Evolutionary conservation across 805 yeast species (phyloP), one percentile per base, ranked within the genome.

Genomic region (Dipodascopsis uninucleata): DNA sequence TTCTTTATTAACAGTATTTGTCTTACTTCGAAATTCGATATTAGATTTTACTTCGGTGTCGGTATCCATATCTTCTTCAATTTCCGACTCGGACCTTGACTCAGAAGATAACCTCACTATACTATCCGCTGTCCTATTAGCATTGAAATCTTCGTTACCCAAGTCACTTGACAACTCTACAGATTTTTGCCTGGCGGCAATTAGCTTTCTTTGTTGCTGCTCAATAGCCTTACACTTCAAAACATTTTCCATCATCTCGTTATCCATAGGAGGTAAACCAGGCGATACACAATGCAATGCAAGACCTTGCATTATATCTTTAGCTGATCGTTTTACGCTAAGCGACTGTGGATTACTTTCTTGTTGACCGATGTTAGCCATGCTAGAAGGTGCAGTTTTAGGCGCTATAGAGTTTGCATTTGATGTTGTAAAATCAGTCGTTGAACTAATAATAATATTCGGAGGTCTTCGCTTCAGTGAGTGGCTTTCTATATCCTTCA

Each of bases 251-350:
- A 47, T 23, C 38, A 42, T 49, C 39, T 47, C 49, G 28, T 44
- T 40, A 41, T 47, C 43, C 47, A 51, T 53, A n/a, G 57, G 47
- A 17, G 63, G 58, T 31, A 60, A 39, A 9, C 57, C 58, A 4
- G 64, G 64, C 8, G 62, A 58, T 24, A 61, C 61, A 39, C 64
- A 61, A 36, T 61, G 63, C 26, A 61, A 40, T 17, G 63, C 63
- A 20, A 61, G 55, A 28, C 56, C 63, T 39, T 59, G 58, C 25
- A 58, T 61, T 16, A 61, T 57, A 24, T 61, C 63, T 31, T 55
- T 56, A 2, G 64, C 54, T 7, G 54, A 49, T 34, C 8, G 39
- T 10, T 3, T 18, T 10, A 16, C 20, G n/a, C 5, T 31, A 4
- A 22, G 58, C 7, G 60, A 55, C 17, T 18, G 36, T 28, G n/a